Conservation (phyloP, 2,329 filamentous ascomycete species). For the Ambrosiella cleistominuta region DNA sequence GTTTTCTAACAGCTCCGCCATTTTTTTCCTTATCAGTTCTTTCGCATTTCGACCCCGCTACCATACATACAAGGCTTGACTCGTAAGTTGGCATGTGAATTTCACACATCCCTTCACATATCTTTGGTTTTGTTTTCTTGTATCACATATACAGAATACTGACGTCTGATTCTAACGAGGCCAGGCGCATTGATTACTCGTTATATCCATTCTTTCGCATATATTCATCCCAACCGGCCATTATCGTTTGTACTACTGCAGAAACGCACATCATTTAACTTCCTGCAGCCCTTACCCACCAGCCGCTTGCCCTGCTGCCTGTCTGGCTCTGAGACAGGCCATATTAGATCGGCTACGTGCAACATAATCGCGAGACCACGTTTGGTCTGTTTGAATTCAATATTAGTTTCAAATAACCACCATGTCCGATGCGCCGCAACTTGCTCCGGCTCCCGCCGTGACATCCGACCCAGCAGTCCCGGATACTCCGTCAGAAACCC, state of each 20-base stretch:
- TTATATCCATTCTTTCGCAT: neutral
- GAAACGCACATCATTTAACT: slow-evolving; percentile 1
- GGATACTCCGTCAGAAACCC: neutral
- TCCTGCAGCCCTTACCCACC: neutral
- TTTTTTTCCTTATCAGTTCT: neutral
- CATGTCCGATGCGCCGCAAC: neutral
- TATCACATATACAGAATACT: too few species aligned
- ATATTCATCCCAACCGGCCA: neutral
- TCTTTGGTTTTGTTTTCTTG: neutral
- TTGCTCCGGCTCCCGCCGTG: neutral
- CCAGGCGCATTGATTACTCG: too few species aligned
- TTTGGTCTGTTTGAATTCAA: neutral
- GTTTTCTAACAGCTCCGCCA: neutral
- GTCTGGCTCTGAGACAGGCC: neutral
- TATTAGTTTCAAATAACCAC: neutral
- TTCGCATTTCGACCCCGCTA: neutral
- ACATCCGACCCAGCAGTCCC: neutral
- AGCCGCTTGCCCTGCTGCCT: neutral
- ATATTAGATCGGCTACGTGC: neutral
- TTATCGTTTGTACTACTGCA: neutral
- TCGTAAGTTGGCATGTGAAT: neutral
- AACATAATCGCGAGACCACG: neutral
- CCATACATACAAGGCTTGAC: neutral
- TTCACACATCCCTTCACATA: neutral
- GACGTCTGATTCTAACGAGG: too few species aligned